Base-by-base conservation (phyloP, 139 green algal species). In the Micromonas pusilla region DNA sequence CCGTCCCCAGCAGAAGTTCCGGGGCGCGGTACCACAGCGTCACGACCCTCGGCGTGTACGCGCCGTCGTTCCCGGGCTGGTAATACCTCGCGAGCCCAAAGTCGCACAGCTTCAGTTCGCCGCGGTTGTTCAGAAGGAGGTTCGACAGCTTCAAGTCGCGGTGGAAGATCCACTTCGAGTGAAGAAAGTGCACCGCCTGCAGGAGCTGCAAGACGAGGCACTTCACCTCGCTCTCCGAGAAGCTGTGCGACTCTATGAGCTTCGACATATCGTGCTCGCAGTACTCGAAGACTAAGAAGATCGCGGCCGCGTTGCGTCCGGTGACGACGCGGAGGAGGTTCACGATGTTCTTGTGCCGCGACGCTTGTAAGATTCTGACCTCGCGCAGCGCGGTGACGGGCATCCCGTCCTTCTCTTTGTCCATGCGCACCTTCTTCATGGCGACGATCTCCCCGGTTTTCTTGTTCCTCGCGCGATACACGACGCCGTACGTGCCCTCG, bases 281-380 rank as follows among this genome's bases (percentile, higher is more conserved):
- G 79, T 91, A 95, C 79, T 95, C 91, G 78, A 95, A 95, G 60
- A 92, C 91, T 53, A 95, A 81, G 81, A 95, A 95, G 19, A 95
- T 83, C 37, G 84, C 90, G 86, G 62, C 36, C 62, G n/a, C 63
- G 68, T 87, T 85, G n/a, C 73, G 82, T 26, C 91, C 91, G 0
- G 89, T 93, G 6, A 92, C 88, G 2, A 95, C 88, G 31, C 84
- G 82, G 37, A 87, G 85, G 4, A 95, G 82, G 21, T 83, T 38
- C 31, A 95, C 89, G 32, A 95, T 84, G 81, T 92, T 93, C 26
- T 87, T 84, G 67, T 95, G 89, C 6, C 52, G 34, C 77, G 81
- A 89, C 28, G 20, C 66, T 64, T 90, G 86, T 36, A 95, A 85
- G 36, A 93, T 87, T 0, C 87, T 73, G 38, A 95, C 73, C 88